Percentiles rank a stretch among this genome's conserved stretches.
Evolutionary conservation across 306 rosid species (phyloP).

Genomic region (Nissolia schottii): DNA sequence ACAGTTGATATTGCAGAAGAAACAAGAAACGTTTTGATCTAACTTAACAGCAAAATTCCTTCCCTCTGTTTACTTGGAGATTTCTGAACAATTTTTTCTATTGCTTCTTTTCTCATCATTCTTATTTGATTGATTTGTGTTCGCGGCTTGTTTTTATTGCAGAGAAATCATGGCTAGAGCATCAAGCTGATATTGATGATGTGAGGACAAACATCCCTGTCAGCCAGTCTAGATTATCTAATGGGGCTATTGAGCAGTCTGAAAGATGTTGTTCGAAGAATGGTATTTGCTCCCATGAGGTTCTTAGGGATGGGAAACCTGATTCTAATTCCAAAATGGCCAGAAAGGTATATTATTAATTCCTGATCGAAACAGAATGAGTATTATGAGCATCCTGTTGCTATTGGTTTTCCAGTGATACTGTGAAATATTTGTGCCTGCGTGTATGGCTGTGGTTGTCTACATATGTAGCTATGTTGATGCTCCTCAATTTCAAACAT

Average conservation of each 20-base stretch:
- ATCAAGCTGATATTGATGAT: conserved; percentile 27
- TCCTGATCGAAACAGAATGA: conserved; percentile 8
- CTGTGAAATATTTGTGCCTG: conserved; percentile 3
- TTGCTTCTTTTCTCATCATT: not conserved
- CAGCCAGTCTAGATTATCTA: conserved; percentile 24
- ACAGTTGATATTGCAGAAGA: not conserved
- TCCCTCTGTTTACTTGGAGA: not conserved
- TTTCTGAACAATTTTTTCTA: not conserved
- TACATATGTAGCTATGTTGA: conserved; percentile 7
- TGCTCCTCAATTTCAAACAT: not conserved
- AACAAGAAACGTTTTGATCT: not conserved
- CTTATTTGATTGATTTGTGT: not conserved
- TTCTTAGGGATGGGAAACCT: conserved; percentile 65
- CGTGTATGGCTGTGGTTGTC: not conserved
- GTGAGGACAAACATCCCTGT: conserved; percentile 28
- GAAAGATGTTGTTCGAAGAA: conserved; percentile 61
- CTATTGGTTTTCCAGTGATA: conserved; percentile 12
- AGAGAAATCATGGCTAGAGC: conserved; percentile 47
- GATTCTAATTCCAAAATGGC: conserved; percentile 47
- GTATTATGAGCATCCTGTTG: conserved; percentile 14
- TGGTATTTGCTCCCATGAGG: conserved; percentile 91
- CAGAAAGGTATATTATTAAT: conserved; percentile 52
- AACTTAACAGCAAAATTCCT: not conserved
- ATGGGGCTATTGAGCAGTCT: conserved; percentile 30
- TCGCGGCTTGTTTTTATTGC: conserved; percentile 24